Evolutionary conservation across 139 green algal genomes (phyloP).

Genomic region (Chlorella sp.): DNA sequence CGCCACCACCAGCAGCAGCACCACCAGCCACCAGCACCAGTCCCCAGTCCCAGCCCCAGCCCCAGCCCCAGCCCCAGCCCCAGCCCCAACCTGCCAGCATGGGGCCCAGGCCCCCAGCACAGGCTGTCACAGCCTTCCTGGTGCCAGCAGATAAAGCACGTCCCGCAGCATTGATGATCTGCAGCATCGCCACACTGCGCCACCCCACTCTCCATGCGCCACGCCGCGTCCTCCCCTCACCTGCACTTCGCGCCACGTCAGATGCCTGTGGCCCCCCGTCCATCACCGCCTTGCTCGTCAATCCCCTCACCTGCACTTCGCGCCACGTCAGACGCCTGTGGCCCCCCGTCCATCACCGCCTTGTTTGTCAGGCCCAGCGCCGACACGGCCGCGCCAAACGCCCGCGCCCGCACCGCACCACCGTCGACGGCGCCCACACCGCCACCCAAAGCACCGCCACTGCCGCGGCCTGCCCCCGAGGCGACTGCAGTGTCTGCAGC

Average conservation of each 20-base stretch:
- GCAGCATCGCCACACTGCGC: not conserved
- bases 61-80: not conserved
- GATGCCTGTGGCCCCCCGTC: slow-evolving; percentile 12
- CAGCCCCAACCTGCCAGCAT: not conserved
- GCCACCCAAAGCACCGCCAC: too few relatives aligned
- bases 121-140: too few relatives aligned
- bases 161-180: too few relatives aligned
- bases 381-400: slow-evolving; percentile 65
- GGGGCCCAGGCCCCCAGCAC: too few relatives aligned
- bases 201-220: not conserved
- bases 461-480: too few relatives aligned
- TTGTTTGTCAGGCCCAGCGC: slow-evolving; percentile 95
- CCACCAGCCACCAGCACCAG: too few relatives aligned
- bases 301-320: not conserved
- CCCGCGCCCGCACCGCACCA: slow-evolving; percentile 2
- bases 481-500: too few relatives aligned
- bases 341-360: slow-evolving; percentile 48
- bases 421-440: too few relatives aligned
- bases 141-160: too few relatives aligned
- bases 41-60: not conserved
- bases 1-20: too few relatives aligned
- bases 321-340: too few relatives aligned
- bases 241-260: not conserved
- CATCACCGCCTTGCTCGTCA: slow-evolving; percentile 27
- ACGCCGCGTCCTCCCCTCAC: too few relatives aligned